These are phyloP conservation scores for Kodamaea neixiangensis DNA, from an alignment of 805 yeast genomes.

Conservation along the genomic window DNA sequence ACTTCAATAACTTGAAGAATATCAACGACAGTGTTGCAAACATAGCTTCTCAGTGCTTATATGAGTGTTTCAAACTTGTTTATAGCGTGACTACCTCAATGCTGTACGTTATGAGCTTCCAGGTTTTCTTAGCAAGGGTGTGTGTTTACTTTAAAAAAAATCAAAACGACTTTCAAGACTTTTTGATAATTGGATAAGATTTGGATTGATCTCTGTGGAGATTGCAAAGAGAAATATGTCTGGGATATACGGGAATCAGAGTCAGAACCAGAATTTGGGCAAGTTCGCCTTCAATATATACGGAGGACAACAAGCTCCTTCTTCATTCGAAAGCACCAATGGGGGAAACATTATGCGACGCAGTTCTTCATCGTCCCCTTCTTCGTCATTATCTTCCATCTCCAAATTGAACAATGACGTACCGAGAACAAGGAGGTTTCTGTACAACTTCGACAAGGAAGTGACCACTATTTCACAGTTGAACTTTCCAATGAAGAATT, in stretches of 20 bases:
- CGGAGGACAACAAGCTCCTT: slow-evolving; percentile 33
- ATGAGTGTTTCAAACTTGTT: no score
- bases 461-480: slow-evolving; percentile 26
- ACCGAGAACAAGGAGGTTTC: slow-evolving; percentile 14
- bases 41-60: not conserved
- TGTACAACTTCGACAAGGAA: slow-evolving; percentile 25
- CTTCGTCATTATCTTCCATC: slow-evolving; percentile 16
- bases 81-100: no score
- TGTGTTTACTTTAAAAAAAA: not conserved
- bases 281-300: slow-evolving; percentile 62
- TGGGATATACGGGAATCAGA: slow-evolving; percentile 1
- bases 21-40: not conserved
- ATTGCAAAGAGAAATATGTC: not conserved
- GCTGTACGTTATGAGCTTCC: no score
- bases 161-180: no score
- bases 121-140: no score
- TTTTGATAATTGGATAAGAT: not conserved
- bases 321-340: slow-evolving; percentile 14
- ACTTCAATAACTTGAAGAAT: slow-evolving; percentile 16
- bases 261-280: slow-evolving; percentile 29
- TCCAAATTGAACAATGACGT: not conserved
- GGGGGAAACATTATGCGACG: not conserved
- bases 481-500: slow-evolving; percentile 21
- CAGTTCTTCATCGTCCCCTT: slow-evolving; percentile 16
- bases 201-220: not conserved